phyloP scores from a whole-genome alignment of 2,329 filamentous ascomycete genomes.

The Monilinia vaccinii-corymbosi region DNA sequence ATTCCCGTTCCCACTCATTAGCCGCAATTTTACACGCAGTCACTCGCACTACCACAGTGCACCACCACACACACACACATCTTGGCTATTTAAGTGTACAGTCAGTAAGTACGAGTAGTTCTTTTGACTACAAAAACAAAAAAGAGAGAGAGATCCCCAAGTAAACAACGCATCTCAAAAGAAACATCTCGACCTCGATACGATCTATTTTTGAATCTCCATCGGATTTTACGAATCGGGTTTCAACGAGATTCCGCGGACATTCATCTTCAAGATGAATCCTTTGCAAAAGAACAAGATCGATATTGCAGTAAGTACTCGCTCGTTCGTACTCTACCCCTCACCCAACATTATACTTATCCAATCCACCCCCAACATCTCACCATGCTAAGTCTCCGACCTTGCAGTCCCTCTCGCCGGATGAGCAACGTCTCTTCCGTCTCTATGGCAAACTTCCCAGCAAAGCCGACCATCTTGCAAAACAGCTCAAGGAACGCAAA shows the following conservation, averaged over 20 bases:
- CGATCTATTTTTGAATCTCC: neutral
- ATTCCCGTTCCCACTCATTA: neutral
- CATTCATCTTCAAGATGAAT: conserved; percentile 56
- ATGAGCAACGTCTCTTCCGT: conserved; percentile 93
- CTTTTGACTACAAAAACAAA: neutral
- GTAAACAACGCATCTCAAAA: neutral
- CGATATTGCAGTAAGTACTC: conserved; percentile 73
- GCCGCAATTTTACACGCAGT: neutral
- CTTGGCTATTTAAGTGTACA: neutral
- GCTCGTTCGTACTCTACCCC: neutral
- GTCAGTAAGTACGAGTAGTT: neutral
- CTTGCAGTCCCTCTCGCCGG: conserved; percentile 72
- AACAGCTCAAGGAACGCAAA: conserved; percentile 98
- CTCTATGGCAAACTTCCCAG: conserved; percentile 97
- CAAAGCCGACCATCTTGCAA: conserved; percentile 92
- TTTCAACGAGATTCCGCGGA: conserved; percentile 3
- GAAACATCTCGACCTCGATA: neutral
- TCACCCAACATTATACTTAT: neutral
- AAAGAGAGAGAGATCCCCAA: neutral
- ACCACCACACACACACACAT: too few relatives aligned
- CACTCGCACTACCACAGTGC: neutral
- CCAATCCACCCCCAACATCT: neutral
- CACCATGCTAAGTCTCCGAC: neutral
- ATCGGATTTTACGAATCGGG: neutral
- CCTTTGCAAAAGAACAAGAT: conserved; percentile 98